Conservation (phyloP, 1,139 yeast species). For the Kurtzmaniella quercitrusa region DNA sequence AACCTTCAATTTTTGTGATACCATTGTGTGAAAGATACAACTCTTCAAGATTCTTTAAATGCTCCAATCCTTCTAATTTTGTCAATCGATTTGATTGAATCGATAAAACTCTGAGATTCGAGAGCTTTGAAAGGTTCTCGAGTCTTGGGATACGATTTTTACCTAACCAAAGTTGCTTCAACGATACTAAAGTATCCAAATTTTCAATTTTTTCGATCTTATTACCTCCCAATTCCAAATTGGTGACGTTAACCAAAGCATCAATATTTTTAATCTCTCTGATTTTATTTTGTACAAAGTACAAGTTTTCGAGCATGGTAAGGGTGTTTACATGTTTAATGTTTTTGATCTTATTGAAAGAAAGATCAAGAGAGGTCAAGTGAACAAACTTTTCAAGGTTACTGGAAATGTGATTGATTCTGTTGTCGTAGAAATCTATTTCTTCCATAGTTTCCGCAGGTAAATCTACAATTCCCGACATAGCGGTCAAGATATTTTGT, state of each 20-base stretch:
- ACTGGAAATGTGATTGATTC: constrained; percentile 80
- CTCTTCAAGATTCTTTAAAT: constrained; percentile 71
- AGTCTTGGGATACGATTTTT: constrained; percentile 72
- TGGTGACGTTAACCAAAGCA: constrained; percentile 53
- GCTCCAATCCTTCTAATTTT: constrained; percentile 78
- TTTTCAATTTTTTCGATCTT: constrained; percentile 63
- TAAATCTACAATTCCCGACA: constrained; percentile 65
- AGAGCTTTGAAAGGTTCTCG: constrained; percentile 58
- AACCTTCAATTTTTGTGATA: constrained; percentile 67
- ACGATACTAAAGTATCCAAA: constrained; percentile 46
- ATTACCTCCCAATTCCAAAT: constrained; percentile 92
- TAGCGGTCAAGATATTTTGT: constrained; percentile 74
- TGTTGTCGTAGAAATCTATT: constrained; percentile 86
- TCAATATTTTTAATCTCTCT: constrained; percentile 66
- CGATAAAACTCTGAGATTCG: constrained; percentile 69
- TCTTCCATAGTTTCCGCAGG: constrained; percentile 58
- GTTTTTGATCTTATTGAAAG: constrained; percentile 86
- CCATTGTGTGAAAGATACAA: constrained; percentile 87
- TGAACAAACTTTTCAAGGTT: constrained; percentile 58
- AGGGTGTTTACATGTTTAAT: constrained; percentile 75
- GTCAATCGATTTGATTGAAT: constrained; percentile 84
- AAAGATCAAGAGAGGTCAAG: constrained; percentile 67
- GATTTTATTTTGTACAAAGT: constrained; percentile 87
- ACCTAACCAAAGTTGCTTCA: constrained; percentile 89
- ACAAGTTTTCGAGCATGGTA: constrained; percentile 60